phyloP scores from a whole-genome alignment of 192 early-diverging fungal species.

The Diversispora eburnea region DNA sequence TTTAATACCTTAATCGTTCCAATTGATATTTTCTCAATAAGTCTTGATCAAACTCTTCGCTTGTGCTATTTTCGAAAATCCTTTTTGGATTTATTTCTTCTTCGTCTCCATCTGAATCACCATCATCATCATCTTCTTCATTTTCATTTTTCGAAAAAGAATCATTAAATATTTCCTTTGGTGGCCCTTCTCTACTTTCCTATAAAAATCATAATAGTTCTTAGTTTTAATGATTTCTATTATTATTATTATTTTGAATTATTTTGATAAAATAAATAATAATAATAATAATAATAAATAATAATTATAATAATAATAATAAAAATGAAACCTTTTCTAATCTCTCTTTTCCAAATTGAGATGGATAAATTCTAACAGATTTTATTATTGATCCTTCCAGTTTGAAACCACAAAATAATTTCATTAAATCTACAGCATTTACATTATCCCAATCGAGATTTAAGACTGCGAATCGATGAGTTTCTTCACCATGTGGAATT shows the following conservation, averaged over 20 bases:
- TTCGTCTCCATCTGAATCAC: conserved; percentile 24
- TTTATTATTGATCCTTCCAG: conserved; percentile 65
- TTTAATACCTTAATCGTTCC: conserved; percentile 65
- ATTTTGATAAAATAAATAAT: background rate
- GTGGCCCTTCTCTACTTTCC: conserved; percentile 74
- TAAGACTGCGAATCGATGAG: conserved; percentile 79
- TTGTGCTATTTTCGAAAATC: conserved; percentile 43
- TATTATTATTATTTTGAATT: background rate
- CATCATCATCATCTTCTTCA: conserved; percentile 53
- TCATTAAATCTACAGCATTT: conserved; percentile 79
- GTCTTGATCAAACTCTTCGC: conserved; percentile 79
- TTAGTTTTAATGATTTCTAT: background rate
- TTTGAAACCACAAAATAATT: conserved; percentile 83
- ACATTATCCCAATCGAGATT: conserved; percentile 97
- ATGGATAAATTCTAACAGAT: conserved; percentile 81
- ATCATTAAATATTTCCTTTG: conserved; percentile 63
- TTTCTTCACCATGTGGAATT: conserved; percentile 57
- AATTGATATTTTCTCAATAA: conserved; percentile 88
- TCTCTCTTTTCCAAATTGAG: conserved; percentile 83
- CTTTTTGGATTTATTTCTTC: conserved; percentile 43
- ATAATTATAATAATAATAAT: no score
- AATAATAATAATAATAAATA: no score
- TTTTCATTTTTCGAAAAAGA: conserved; percentile 24
- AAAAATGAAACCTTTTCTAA: conserved; percentile 36
- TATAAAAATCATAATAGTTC: conserved; percentile 7